Conservation (phyloP, 2,329 filamentous ascomycete genomes). For the Orbilia ellipsospora region DNA sequence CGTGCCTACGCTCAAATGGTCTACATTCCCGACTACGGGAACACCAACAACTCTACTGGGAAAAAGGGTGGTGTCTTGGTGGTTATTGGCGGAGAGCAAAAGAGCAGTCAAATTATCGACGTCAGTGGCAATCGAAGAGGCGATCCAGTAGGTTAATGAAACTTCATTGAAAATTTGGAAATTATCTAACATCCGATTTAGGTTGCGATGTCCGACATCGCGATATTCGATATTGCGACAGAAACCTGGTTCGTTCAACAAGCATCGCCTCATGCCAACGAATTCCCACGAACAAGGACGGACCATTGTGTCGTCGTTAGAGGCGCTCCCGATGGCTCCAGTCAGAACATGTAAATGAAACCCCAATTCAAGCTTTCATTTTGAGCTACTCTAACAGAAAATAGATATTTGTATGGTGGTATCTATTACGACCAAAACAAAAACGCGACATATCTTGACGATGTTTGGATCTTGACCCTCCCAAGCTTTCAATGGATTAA, state of each 20-base stretch:
- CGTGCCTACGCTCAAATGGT: constrained; percentile 47
- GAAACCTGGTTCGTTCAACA: constrained; percentile 49
- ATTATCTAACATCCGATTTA: neutral
- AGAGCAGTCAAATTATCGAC: constrained; percentile 51
- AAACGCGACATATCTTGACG: constrained; percentile 37
- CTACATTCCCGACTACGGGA: constrained; percentile 39
- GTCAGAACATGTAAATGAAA: constrained; percentile 31
- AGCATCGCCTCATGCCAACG: constrained; percentile 31
- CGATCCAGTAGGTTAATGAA: constrained; percentile 26
- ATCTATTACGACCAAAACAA: constrained; percentile 23
- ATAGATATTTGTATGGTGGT: constrained; percentile 48
- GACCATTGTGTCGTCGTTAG: constrained; percentile 49
- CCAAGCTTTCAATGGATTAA: constrained; percentile 59
- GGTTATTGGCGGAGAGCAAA: constrained; percentile 36
- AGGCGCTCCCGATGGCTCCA: constrained; percentile 38
- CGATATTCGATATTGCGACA: constrained; percentile 34
- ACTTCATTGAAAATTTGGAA: neutral
- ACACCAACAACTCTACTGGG: neutral
- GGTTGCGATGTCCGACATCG: constrained; percentile 52
- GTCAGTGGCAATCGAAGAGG: constrained; percentile 46
- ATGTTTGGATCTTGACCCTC: constrained; percentile 59
- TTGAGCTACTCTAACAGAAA: neutral
- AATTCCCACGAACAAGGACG: constrained; percentile 38
- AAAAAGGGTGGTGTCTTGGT: constrained; percentile 40
- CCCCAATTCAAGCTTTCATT: neutral